Percentiles rank a stretch among this genome's conserved stretches.
phyloP scores from a whole-genome alignment of 2,329 filamentous ascomycete species.

The Aureobasidium sp. region DNA sequence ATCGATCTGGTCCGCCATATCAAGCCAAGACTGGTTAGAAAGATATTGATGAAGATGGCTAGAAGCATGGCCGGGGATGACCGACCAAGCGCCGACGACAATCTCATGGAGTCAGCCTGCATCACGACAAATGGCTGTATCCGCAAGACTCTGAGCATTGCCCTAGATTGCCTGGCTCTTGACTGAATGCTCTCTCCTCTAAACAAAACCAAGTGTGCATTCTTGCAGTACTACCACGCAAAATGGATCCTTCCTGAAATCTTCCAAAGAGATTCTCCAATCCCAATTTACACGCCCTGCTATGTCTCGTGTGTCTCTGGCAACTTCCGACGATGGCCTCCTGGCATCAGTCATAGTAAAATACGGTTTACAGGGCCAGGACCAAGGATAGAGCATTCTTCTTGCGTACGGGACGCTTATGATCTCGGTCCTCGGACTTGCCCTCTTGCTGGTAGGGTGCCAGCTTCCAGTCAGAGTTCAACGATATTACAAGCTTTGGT shows the following conservation, averaged over 20 bases:
- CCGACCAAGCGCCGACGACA: background rate
- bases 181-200: background rate
- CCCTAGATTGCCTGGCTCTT: background rate
- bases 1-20: background rate
- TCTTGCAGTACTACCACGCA: background rate
- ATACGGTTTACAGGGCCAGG: too few species aligned
- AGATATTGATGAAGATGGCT: background rate
- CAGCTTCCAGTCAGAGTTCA: background rate
- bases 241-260: background rate
- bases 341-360: background rate
- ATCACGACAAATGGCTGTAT: background rate
- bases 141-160: background rate
- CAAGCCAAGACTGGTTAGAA: background rate
- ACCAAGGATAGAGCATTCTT: background rate
- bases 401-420: background rate
- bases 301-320: background rate
- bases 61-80: background rate
- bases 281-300: background rate
- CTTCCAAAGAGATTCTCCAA: background rate
- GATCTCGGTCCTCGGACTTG: background rate
- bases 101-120: background rate
- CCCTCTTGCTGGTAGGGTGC: background rate
- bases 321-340: background rate
- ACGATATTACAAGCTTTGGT: background rate
- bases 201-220: background rate